Percentiles rank a stretch among this genome's conserved stretches.
Evolutionary conservation across 305 asterid species (phyloP).

Genomic region (Fraxinus angustifolia): DNA sequence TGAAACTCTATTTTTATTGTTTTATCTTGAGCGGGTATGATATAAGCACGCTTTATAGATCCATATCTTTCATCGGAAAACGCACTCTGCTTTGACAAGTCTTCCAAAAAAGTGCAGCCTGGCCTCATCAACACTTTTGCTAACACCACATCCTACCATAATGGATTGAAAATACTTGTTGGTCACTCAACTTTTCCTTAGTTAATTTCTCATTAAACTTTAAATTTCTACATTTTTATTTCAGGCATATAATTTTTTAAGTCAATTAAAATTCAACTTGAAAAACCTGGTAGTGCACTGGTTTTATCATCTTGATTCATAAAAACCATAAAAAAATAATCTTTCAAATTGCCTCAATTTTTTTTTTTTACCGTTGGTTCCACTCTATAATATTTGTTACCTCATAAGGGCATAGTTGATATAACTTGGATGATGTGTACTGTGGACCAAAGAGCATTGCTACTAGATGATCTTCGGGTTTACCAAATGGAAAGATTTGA

Average conservation of each 20-base stretch:
- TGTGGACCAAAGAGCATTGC: conserved; percentile 41
- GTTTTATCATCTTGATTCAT: neutral
- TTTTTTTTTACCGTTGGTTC: neutral
- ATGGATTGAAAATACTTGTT: neutral
- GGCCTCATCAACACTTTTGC: conserved; percentile 20
- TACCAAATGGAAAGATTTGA: conserved; percentile 30
- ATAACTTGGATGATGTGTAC: conserved; percentile 32
- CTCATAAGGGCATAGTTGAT: conserved; percentile 36
- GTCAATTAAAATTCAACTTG: too few relatives aligned
- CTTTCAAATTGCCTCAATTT: neutral
- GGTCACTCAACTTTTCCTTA: neutral
- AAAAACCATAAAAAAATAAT: too few relatives aligned
- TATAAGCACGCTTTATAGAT: too few relatives aligned
- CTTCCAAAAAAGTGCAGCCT: neutral
- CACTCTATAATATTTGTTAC: conserved; percentile 12
- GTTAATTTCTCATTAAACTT: neutral
- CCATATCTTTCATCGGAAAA: too few relatives aligned
- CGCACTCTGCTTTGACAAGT: neutral
- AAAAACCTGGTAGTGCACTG: neutral
- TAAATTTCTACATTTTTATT: neutral
- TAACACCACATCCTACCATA: conserved; percentile 21
- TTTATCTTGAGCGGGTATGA: too few relatives aligned
- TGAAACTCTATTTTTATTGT: too few relatives aligned
- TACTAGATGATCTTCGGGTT: conserved; percentile 29
- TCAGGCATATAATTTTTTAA: neutral